Evolutionary conservation across 2,329 filamentous ascomycete species (phyloP), one percentile per base, ranked within the genome.

Genomic region (Fusarium liriodendri): DNA sequence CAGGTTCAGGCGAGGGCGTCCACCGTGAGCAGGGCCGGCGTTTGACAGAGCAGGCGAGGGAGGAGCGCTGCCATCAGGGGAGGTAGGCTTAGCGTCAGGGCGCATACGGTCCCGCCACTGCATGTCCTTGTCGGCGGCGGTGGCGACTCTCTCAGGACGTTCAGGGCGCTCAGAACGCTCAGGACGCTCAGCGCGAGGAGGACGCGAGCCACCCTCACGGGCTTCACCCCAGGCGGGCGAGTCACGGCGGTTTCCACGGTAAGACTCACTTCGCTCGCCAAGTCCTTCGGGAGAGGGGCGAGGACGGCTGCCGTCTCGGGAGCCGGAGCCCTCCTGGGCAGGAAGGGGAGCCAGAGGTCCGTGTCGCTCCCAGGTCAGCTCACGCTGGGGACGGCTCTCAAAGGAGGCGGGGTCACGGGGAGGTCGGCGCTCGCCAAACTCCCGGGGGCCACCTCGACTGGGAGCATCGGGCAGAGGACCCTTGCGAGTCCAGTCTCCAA

Each of bases 21-120:
- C 87, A 67, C 87, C 86, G 11, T 85, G 85, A 58, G 87, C 85
- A 6, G 85, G 84, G 18, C 87, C 84, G 42, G 84, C 82, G 20
- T 85, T 78, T 9, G 85, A 82, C 52, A 91, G 89, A 18, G 92
- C 91, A 57, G 95, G 94, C 27, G 94, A 91, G 7, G 94, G 91
- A 11, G 94, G 93, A 76, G 92, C 91, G 80, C 92, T 95, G 68
- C 90, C 89, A 69, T 97, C 93, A 62, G 92, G 93, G 40, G 88
- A 89, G 25, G 92, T 89, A 14, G 92, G 91, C 82, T 90, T 90
- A 58, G 84, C 82, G 78, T 97, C 95, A n/a, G 96, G 94, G 76
- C 91, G 93, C 95, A 98, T 98, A 83, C 90, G 94, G 76, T 89
- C 88, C 78, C 97, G 93, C 97, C 97, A 99, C 84, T 97, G 92